Percentiles rank a stretch among this genome's conserved stretches.
Conservation (phyloP, 2,329 filamentous ascomycete genomes). For the Penicillium sp. region DNA sequence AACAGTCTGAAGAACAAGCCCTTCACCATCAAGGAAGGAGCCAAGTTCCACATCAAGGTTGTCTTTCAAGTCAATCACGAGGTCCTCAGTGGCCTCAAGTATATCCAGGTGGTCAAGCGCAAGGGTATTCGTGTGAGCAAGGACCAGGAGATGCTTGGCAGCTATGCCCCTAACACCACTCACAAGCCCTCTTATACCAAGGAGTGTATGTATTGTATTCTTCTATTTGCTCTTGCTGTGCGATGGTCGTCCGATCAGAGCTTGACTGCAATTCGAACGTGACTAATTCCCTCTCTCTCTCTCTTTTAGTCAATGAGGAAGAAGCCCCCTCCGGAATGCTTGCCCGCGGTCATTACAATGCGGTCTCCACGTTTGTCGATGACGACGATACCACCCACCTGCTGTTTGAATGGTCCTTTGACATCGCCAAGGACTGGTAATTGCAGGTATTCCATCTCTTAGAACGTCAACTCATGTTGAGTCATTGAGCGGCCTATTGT, state of each 20-base stretch:
- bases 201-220: slow-evolving; percentile 61
- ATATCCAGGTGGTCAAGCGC: slow-evolving; percentile 87
- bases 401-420: slow-evolving; percentile 91
- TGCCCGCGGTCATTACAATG: slow-evolving; percentile 82
- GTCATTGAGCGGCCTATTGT: slow-evolving; percentile 19
- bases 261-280: background rate
- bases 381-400: slow-evolving; percentile 90
- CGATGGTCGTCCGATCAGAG: no score
- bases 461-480: slow-evolving; percentile 13
- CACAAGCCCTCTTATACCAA: slow-evolving; percentile 82
- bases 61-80: slow-evolving; percentile 95
- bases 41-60: slow-evolving; percentile 89
- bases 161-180: slow-evolving; percentile 87
- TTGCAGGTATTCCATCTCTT: slow-evolving; percentile 1
- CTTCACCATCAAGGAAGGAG: slow-evolving; percentile 95
- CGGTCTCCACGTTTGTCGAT: slow-evolving; percentile 84
- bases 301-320: slow-evolving; percentile 68
- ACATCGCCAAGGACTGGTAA: slow-evolving; percentile 91
- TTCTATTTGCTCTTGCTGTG: no score
- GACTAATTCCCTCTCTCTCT: background rate
- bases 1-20: slow-evolving; percentile 79
- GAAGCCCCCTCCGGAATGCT: slow-evolving; percentile 90
- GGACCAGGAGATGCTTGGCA: slow-evolving; percentile 97
- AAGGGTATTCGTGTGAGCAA: slow-evolving; percentile 83
- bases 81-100: slow-evolving; percentile 90